Percentiles rank a stretch among this genome's conserved stretches.
These are phyloP conservation scores for Pelargonium australe DNA, from an alignment of 441 rosid species.

Conservation along the genomic window DNA sequence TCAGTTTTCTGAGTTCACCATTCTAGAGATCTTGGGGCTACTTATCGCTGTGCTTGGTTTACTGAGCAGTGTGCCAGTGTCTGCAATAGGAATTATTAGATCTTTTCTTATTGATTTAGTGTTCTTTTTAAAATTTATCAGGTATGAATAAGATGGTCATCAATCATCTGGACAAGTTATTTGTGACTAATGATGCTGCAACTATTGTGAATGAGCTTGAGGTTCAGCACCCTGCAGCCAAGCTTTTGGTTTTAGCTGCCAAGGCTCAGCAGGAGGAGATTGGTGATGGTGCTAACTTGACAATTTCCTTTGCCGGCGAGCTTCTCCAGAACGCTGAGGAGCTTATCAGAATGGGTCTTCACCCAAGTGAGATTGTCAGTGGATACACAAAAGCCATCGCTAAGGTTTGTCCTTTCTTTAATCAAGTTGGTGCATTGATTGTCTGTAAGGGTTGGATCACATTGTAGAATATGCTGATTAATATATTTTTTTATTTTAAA, in stretches of 20 bases:
- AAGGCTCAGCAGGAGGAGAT: constrained; percentile 98
- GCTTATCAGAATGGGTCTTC: constrained; percentile 90
- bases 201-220: constrained; percentile 93
- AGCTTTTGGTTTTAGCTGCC: constrained; percentile 77
- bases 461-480: not conserved
- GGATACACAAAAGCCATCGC: constrained; percentile 69
- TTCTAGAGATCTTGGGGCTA: not conserved
- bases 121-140: constrained; percentile 15
- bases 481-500: not conserved
- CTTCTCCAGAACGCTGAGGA: constrained; percentile 90
- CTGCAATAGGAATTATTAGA: not conserved
- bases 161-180: constrained; percentile 86
- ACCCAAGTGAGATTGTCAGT: constrained; percentile 91
- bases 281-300: constrained; percentile 92
- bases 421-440: not conserved
- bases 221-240: constrained; percentile 98
- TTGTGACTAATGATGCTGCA: constrained; percentile 89
- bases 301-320: constrained; percentile 90
- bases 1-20: not conserved
- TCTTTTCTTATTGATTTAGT: not conserved
- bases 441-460: not conserved
- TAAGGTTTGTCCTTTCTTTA: constrained; percentile 38
- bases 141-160: constrained; percentile 99
- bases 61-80: not conserved
- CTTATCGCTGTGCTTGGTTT: not conserved